Evolutionary conservation across 176 grass and related monocot genomes (phyloP).

Genomic region (Oryza officinalis): DNA sequence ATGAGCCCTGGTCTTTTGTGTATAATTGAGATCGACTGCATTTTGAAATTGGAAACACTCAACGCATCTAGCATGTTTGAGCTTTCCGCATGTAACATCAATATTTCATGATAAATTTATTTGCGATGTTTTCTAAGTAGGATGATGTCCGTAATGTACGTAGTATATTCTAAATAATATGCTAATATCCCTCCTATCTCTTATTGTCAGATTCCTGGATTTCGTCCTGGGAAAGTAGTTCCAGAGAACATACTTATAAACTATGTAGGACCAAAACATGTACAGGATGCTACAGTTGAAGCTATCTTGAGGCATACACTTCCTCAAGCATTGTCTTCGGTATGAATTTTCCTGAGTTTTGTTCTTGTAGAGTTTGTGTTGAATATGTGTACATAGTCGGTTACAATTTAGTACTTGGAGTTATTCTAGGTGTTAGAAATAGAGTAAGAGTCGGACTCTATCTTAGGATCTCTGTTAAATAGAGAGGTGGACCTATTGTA

Average conservation of each 20-base stretch:
- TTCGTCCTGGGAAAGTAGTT: slow-evolving; percentile 72
- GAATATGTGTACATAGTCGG: too few relatives aligned
- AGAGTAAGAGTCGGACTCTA: too few relatives aligned
- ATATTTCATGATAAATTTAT: neutral
- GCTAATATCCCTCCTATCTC: slow-evolving; percentile 24
- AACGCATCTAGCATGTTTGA: neutral
- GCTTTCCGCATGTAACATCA: neutral
- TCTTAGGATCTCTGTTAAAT: too few relatives aligned
- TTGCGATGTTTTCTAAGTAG: neutral
- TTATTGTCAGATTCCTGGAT: slow-evolving; percentile 80
- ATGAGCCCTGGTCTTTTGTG: neutral
- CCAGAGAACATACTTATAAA: slow-evolving; percentile 84
- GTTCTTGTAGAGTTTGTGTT: too few relatives aligned
- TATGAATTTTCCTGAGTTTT: slow-evolving; percentile 26
- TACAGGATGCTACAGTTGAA: slow-evolving; percentile 75
- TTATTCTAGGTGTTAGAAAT: too few relatives aligned
- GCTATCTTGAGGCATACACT: slow-evolving; percentile 87
- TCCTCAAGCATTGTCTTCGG: slow-evolving; percentile 84
- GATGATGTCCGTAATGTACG: neutral
- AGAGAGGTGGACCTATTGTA: too few relatives aligned
- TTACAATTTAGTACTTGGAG: too few relatives aligned
- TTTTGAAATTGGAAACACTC: neutral
- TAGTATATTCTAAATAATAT: neutral
- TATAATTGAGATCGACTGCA: neutral
- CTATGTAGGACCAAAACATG: slow-evolving; percentile 65